Percentiles rank a stretch among this genome's conserved stretches.
Conservation (phyloP, 1,139 yeast genomes). For the Geotrichum reessii region DNA sequence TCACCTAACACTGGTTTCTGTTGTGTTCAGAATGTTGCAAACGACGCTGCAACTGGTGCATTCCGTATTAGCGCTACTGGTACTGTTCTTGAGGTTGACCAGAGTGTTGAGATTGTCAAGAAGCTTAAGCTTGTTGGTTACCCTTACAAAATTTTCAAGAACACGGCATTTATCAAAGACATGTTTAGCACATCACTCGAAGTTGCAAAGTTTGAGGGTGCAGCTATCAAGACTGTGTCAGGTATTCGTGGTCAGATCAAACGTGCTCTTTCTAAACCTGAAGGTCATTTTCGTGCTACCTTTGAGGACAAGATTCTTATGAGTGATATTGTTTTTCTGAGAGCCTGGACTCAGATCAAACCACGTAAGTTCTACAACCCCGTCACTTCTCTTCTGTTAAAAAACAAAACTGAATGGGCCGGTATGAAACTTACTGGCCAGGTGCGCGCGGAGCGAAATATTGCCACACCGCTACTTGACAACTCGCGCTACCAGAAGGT, state of each 20-base stretch:
- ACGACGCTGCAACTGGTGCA: constrained; percentile 75
- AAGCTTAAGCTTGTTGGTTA: constrained; percentile 91
- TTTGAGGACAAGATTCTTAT: constrained; percentile 91
- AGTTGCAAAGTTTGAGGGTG: constrained; percentile 97
- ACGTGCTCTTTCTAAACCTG: constrained; percentile 88
- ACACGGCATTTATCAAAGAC: constrained; percentile 94
- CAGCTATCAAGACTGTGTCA: constrained; percentile 90
- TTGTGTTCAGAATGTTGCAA: constrained; percentile 85
- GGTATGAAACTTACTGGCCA: constrained; percentile 96
- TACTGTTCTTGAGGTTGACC: constrained; percentile 85
- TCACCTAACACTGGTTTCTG: constrained; percentile 97
- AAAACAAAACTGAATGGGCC: constrained; percentile 79
- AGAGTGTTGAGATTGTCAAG: constrained; percentile 85
- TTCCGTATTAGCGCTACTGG: constrained; percentile 99
- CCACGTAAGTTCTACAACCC: constrained; percentile 92
- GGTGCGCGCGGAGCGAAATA: constrained; percentile 69
- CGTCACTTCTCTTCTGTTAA: constrained; percentile 77
- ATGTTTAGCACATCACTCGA: constrained; percentile 92
- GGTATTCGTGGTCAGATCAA: constrained; percentile 98
- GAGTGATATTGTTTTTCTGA: constrained; percentile 81
- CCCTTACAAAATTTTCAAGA: constrained; percentile 88
- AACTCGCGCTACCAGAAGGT: constrained; percentile 69
- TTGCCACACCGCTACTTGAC: constrained; percentile 57
- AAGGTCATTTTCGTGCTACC: constrained; percentile 97
- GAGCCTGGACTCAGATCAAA: constrained; percentile 95